Conservation (phyloP, 2,329 filamentous ascomycete species). For the Neodidymelliopsis sp. region DNA sequence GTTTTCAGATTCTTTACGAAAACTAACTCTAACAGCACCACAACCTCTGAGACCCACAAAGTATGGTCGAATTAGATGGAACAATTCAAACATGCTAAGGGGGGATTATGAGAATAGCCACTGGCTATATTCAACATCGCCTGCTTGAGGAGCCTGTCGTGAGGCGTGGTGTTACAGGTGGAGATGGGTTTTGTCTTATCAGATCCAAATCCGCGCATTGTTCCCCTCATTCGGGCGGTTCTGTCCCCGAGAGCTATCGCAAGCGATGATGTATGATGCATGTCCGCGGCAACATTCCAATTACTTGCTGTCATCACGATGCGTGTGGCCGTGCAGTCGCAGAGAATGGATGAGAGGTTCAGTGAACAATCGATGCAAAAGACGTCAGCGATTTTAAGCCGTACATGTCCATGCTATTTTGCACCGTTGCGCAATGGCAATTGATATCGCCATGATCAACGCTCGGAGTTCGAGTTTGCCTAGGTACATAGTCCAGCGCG, state of each 20-base stretch:
- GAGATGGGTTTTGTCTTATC: constrained; percentile 44
- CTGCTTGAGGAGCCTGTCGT: background rate
- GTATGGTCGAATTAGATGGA: too few species aligned
- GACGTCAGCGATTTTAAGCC: background rate
- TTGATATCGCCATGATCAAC: background rate
- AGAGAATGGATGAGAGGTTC: background rate
- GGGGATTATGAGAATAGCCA: background rate
- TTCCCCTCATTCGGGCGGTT: constrained; percentile 24
- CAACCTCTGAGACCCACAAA: too few species aligned
- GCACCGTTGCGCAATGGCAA: background rate
- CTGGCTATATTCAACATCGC: too few species aligned
- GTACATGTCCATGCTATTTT: background rate
- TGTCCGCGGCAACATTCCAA: constrained; percentile 17
- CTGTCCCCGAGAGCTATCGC: constrained; percentile 26
- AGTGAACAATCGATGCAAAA: background rate
- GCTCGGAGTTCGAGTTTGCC: constrained; percentile 1
- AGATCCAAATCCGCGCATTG: constrained; percentile 29
- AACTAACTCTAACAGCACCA: background rate
- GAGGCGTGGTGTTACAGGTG: constrained; percentile 15
- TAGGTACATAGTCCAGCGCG: constrained; percentile 5
- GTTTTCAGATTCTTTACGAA: constrained; percentile 7
- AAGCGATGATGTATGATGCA: constrained; percentile 23
- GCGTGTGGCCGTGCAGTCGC: background rate
- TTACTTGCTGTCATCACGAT: constrained; percentile 1
- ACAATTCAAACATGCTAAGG: too few species aligned